Conservation (phyloP, 768 basidiomycete genomes). For the Collybia nuda region DNA sequence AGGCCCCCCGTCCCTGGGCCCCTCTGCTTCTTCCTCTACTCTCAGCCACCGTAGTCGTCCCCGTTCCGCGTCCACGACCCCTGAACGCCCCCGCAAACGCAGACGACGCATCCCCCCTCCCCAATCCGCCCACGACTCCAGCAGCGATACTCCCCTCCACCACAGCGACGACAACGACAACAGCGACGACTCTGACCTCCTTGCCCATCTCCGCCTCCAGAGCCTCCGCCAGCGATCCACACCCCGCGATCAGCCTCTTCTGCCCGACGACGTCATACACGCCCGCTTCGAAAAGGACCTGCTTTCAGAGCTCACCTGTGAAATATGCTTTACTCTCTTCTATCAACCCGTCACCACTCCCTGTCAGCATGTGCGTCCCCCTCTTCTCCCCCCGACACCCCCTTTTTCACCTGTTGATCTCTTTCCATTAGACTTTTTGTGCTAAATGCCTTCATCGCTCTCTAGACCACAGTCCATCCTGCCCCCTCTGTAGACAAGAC, state of each 20-base stretch:
- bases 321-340: slow-evolving; percentile 86
- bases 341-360: slow-evolving; percentile 90
- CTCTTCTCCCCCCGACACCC: slow-evolving; percentile 8
- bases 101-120: slow-evolving; percentile 11
- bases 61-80: slow-evolving; percentile 12
- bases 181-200: slow-evolving; percentile 27
- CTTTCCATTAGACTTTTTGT: slow-evolving; percentile 76
- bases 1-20: slow-evolving; percentile 1
- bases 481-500: slow-evolving; percentile 83
- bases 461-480: slow-evolving; percentile 78
- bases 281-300: slow-evolving; percentile 60
- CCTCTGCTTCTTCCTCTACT: slow-evolving; percentile 6
- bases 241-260: slow-evolving; percentile 30
- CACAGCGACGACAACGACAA: slow-evolving; percentile 11
- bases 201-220: slow-evolving; percentile 34
- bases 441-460: slow-evolving; percentile 85
- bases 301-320: slow-evolving; percentile 75
- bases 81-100: slow-evolving; percentile 13
- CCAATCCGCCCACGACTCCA: slow-evolving; percentile 21
- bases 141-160: too few relatives aligned
- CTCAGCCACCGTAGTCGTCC: slow-evolving; percentile 15
- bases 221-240: slow-evolving; percentile 28
- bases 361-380: slow-evolving; percentile 82
- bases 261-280: slow-evolving; percentile 23
- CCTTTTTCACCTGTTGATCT: slow-evolving; percentile 3